These are phyloP conservation scores for Phytophthora pseudosyringae DNA, from an alignment of 352 stramenopile genomes.

Conservation along the genomic window DNA sequence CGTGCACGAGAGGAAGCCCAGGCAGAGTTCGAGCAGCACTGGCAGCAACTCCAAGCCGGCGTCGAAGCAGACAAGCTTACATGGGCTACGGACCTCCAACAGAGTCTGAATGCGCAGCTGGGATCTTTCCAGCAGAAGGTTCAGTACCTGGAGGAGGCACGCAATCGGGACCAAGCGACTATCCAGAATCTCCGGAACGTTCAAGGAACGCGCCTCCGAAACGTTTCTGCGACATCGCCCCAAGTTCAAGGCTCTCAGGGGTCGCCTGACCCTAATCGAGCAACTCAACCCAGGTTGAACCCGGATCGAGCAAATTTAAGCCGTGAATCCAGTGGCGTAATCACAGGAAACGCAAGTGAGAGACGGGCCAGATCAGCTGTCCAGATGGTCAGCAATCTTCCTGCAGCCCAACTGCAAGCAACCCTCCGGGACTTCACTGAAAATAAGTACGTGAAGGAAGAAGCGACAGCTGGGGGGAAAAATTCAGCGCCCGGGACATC, in stretches of 20 bases:
- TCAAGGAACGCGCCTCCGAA: neutral
- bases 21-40: neutral
- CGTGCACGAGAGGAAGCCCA: neutral
- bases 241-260: neutral
- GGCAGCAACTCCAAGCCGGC: neutral
- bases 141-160: neutral
- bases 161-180: neutral
- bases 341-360: neutral
- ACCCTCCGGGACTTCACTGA: neutral
- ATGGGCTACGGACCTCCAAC: neutral
- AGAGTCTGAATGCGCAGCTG: neutral
- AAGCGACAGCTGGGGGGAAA: neutral
- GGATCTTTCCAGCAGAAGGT: neutral
- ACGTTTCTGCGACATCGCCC: neutral
- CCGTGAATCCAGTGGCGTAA: too few species aligned
- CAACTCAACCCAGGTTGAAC: neutral
- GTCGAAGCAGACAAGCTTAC: neutral
- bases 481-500: neutral
- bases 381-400: neutral
- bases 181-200: neutral
- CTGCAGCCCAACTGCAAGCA: neutral
- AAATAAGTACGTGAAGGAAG: neutral
- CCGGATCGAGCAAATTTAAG: too few species aligned
- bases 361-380: neutral
- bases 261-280: neutral